Base-by-base conservation (phyloP, 495 filamentous ascomycete species). In the Aspergillus kassunensis region DNA sequence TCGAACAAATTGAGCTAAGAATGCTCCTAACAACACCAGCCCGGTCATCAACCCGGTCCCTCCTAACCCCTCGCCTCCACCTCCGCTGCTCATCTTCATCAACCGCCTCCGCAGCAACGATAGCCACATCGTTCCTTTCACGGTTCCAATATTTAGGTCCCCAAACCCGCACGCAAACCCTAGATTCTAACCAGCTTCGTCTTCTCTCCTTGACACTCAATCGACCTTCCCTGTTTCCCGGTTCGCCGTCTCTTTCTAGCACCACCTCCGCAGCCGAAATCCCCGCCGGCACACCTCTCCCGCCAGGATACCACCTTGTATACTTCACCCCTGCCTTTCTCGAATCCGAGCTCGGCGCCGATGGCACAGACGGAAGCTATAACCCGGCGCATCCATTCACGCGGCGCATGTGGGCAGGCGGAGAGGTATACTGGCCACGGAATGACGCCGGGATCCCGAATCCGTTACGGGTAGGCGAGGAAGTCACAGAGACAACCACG, bases 341-440 rank as follows among this genome's bases (percentile, higher is more conserved):
- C 2, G 71, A 79, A 50, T 66, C 59, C 13, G 60, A 77, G 2
- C 77, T 91, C 4, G 76, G 84, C 1, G 59, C 66, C 3, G 89
- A 95, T 66, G 89, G 89, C 29, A 88, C 87, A 1, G 89, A 92
- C 65, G 65, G 70, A 2, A 78, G 78, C 2, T 88, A 90, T 53
- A 83, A 77, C 36, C 88, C 89, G 0, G 78, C 80, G 3, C 25
- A 51, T 0, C 82, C 84, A 0, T 91, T 83, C 52, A 78, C 73
- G 20, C 75, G 86, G 19, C 80, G 88, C 20, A 85, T 95, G 81
- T 95, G 89, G 89, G 86, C 86, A 2, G 88, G 88, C 21, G 89
- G 88, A 0, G 68, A 73, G 50, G 70, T 84, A 20, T 44, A 58
- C n/a, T 85, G 79, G 80, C 67, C 65, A 6, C 67, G 71, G 3